These are phyloP conservation scores for Didymella keratinophila DNA, from an alignment of 2,329 filamentous ascomycete genomes.

Conservation along the genomic window DNA sequence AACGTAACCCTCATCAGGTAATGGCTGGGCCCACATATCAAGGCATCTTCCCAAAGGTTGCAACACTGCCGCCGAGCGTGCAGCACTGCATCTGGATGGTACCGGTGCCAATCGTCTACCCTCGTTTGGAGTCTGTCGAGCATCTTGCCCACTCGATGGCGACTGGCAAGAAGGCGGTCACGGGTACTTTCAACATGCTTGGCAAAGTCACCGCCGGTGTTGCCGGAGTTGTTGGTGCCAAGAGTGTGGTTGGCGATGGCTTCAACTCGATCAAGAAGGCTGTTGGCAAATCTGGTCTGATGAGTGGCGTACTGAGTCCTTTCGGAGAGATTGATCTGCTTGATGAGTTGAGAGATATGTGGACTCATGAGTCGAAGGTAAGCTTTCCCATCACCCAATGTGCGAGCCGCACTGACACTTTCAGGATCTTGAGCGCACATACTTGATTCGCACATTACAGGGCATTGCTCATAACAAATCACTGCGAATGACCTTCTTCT, in stretches of 20 bases:
- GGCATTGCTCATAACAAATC: conserved; percentile 95
- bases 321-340: conserved; percentile 96
- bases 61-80: conserved; percentile 86
- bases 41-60: conserved; percentile 94
- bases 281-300: conserved; percentile 91
- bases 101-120: conserved; percentile 89
- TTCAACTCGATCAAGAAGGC: conserved; percentile 97
- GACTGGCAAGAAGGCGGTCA: conserved; percentile 95
- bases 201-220: conserved; percentile 95
- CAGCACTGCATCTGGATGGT: conserved; percentile 98
- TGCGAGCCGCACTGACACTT: conserved; percentile 17
- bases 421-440: conserved; percentile 90
- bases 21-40: conserved; percentile 97
- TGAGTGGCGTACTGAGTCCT: conserved; percentile 94
- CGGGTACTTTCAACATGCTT: conserved; percentile 93
- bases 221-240: conserved; percentile 93
- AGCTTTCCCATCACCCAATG: background rate
- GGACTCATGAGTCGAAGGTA: conserved; percentile 96
- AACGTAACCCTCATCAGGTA: conserved; percentile 88
- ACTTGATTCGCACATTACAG: conserved; percentile 93
- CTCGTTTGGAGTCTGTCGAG: conserved; percentile 88
- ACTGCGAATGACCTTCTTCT: conserved; percentile 95
- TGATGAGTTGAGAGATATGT: conserved; percentile 94
- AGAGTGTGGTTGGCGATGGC: conserved; percentile 88
- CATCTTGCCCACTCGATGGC: conserved; percentile 89